Evolutionary conservation across 495 filamentous ascomycete genomes (phyloP).

Genomic region (Tuber borchii): DNA sequence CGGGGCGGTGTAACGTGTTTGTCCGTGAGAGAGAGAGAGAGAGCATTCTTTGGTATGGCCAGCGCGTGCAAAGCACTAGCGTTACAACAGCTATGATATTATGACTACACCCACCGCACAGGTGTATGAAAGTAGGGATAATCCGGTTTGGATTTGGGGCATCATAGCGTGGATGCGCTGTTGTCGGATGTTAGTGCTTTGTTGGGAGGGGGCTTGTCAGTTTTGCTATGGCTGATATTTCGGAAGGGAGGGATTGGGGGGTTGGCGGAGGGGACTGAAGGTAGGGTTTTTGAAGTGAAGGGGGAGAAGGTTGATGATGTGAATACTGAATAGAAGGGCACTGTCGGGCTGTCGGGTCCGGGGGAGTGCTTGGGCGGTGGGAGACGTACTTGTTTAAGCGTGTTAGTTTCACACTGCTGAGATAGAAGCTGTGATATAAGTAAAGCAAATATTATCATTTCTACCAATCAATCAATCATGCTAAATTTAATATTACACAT

Average conservation of each 20-base stretch:
- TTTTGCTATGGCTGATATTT: slow-evolving; percentile 64
- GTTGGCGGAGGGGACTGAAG: slow-evolving; percentile 36
- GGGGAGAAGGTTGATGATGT: slow-evolving; percentile 51
- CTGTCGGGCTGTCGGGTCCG: slow-evolving; percentile 49
- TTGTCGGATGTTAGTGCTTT: slow-evolving; percentile 66
- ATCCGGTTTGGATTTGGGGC: slow-evolving; percentile 58
- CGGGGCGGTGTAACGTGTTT: too few species aligned
- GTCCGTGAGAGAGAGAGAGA: slow-evolving; percentile 31
- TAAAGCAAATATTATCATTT: neutral
- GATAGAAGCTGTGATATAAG: slow-evolving; percentile 54
- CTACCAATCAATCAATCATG: neutral
- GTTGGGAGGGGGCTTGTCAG: slow-evolving; percentile 57
- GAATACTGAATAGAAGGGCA: slow-evolving; percentile 57
- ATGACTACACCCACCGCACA: too few species aligned
- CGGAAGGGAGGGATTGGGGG: slow-evolving; percentile 53
- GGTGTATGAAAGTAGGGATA: slow-evolving; percentile 60
- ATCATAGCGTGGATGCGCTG: slow-evolving; percentile 53
- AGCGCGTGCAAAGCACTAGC: too few species aligned
- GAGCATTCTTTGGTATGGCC: too few species aligned
- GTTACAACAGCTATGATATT: too few species aligned
- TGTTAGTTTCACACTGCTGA: slow-evolving; percentile 59
- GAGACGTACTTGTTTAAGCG: slow-evolving; percentile 57
- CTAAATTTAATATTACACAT: neutral
- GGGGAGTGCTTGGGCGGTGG: slow-evolving; percentile 55
- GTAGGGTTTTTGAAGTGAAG: slow-evolving; percentile 56